Evolutionary conservation across 352 stramenopile genomes (phyloP), one percentile per base, ranked within the genome.

Genomic region (Paralagenidium karlingii): DNA sequence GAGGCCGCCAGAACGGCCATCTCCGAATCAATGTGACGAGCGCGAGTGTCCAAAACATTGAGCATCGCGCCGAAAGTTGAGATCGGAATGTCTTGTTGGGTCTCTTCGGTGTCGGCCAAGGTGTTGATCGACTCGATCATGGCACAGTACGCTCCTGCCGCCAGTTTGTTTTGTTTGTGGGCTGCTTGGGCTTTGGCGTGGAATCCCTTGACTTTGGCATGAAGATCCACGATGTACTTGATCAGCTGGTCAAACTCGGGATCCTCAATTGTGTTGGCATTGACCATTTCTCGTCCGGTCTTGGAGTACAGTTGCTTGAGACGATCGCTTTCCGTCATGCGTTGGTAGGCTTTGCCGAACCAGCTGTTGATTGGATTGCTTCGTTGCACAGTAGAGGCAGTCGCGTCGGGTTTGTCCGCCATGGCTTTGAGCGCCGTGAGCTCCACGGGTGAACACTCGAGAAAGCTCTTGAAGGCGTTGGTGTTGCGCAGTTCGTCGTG

Each of bases 331-430:
- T 89, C 75, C 6, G 78, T 58, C 61, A 85, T 73, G 38, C 69
- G 69, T 60, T 89, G 75, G 47, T 79, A 71, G 5, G 71, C 76
- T 44, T 89, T 89, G 45, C 71, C 65, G 67, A 73, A 89, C 75
- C 75, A 89, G 38, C 62, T 80, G 38, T 83, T 69, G 39, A 88
- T 60, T 51, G 55, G 45, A 48, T 88, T 70, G 27, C 68, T 80
- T 49, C 63, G 67, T 37, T 85, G 66, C 33, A 70, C 63, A 20
- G 82, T 65, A 5, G 53, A 46, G 15, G 58, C 50, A 39, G 74
- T 49, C 32, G 61, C 58, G 52, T 60, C 55, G 8, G 53, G 34
- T 9, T 39, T 15, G 22, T 68, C 42, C 24, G 51, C 34, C 34
- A 70, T 67, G 13, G 55, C 53, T 51, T 86, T 89, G 49, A 85